Evolutionary conservation across 169 alveolate species (phyloP), one percentile per base, ranked within the genome.

Genomic region (Eimeria necatrix): DNA sequence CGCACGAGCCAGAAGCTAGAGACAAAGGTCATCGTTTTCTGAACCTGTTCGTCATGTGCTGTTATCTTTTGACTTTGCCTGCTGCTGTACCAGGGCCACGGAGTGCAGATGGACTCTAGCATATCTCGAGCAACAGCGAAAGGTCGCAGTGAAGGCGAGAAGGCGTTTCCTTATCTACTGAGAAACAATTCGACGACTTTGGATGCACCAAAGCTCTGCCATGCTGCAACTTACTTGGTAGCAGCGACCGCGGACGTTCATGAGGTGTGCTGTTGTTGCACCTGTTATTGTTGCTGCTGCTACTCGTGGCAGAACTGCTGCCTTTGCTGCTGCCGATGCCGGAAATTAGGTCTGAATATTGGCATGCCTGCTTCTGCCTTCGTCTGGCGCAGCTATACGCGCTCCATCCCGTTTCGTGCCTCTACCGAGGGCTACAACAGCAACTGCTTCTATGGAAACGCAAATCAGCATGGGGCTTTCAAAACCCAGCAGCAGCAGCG

Each of bases 351-450:
- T 16, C 60, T 74, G 41, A 48, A 32, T 9, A 46, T 48, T 41
- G 85, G 41, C 60, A 14, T 14, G 41, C 61, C 32, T 74, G 85
- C 61, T 16, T 46, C 16, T 46, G 59, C 85, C 48, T 53, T 74
- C 20, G 68, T 56, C 68, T 10, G 18, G 5, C 52, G 89, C 89
- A 80, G 89, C 70, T 80, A 51, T 80, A 80, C 89, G 89, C 73
- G 4, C 49, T 52, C 71, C 89, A 80, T 52, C 89, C 89, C 70
- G 52, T 80, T 24, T 41, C 71, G 16, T 48, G 53, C 73, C 89
- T 80, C 22, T 80, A 80, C 71, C 48, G 52, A 51, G 26, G 89
- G 89, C 70, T 80, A 4, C 89, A 80, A 68, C 89, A 80, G 89
- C 89, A 80, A 60, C 89, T 80, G 48, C 89, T 78, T 7, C 70